These are phyloP conservation scores for Pelargonium myrrhifolium DNA, from an alignment of 441 rosid genomes.

Conservation along the genomic window DNA sequence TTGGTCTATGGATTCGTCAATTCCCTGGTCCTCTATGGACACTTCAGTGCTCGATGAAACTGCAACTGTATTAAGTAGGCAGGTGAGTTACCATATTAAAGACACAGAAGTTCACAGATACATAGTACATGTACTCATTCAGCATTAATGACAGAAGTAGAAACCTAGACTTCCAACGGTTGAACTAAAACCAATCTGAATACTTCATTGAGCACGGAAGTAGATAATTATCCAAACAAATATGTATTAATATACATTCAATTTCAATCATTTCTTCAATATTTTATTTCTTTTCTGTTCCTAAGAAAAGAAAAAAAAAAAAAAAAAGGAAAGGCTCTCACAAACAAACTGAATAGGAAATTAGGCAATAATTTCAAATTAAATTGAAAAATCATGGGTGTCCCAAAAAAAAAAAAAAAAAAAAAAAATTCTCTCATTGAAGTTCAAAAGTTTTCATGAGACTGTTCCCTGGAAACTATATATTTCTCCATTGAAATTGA, in stretches of 20 bases:
- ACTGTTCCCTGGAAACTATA: not conserved
- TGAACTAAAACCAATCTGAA: too few relatives aligned
- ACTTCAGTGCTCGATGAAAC: constrained; percentile 27
- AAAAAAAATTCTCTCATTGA: not conserved
- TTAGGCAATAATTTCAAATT: not conserved
- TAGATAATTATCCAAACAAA: too few relatives aligned
- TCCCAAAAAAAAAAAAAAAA: too few relatives aligned
- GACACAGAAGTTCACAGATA: constrained; percentile 4
- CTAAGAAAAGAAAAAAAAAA: not conserved
- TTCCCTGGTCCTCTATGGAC: constrained; percentile 20
- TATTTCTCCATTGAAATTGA: too few relatives aligned
- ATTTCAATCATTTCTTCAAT: not conserved
- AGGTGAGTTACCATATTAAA: constrained; percentile 1
- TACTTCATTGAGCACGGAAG: too few relatives aligned
- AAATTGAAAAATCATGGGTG: not conserved
- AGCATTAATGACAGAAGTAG: constrained; percentile 1
- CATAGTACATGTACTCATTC: not conserved
- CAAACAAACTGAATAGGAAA: not conserved
- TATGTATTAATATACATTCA: not conserved
- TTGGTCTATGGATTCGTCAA: constrained; percentile 24
- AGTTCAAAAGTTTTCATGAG: not conserved
- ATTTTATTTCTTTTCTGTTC: not conserved
- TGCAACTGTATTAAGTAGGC: constrained; percentile 15
- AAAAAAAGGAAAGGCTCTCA: not conserved
- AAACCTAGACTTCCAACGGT: not conserved